phyloP scores from a whole-genome alignment of 345 rosid genomes.

The Arabidopsis arenosa region DNA sequence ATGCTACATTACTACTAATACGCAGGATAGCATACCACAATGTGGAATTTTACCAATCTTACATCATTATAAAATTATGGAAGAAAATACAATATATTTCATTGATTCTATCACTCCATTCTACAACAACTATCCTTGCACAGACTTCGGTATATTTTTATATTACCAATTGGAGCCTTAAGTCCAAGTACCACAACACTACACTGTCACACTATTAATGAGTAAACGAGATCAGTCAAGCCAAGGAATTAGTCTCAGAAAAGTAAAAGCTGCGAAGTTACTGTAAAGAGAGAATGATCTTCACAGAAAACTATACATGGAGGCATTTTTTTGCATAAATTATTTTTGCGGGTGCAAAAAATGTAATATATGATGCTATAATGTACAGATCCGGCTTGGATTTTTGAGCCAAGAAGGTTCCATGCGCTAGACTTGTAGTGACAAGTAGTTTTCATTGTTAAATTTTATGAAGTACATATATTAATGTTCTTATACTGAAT shows the following conservation, averaged over 20 bases:
- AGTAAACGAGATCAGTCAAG: constrained; percentile 29
- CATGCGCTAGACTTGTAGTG: constrained; percentile 25
- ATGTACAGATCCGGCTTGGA: neutral
- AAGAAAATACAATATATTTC: neutral
- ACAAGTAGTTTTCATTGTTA: neutral
- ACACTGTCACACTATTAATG: neutral
- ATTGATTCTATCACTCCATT: neutral
- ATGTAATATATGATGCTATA: neutral
- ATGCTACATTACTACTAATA: neutral
- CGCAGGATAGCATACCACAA: neutral
- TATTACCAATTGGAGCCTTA: neutral
- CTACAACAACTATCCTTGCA: neutral
- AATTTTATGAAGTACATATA: neutral
- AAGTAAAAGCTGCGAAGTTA: constrained; percentile 44
- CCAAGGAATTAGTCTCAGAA: constrained; percentile 23
- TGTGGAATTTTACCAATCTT: neutral
- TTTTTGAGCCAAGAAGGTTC: constrained; percentile 34
- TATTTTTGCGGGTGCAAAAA: neutral
- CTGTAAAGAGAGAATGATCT: constrained; percentile 43
- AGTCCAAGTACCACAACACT: constrained; percentile 4
- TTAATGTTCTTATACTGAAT: neutral
- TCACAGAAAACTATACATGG: constrained; percentile 35
- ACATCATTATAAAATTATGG: neutral
- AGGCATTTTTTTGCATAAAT: constrained; percentile 18
- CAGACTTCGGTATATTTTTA: neutral